A percentile compares a stretch with the other conserved stretches of the same genome.
Evolutionary conservation across 306 rosid genomes (phyloP).

Genomic region (Prosopis cineraria): DNA sequence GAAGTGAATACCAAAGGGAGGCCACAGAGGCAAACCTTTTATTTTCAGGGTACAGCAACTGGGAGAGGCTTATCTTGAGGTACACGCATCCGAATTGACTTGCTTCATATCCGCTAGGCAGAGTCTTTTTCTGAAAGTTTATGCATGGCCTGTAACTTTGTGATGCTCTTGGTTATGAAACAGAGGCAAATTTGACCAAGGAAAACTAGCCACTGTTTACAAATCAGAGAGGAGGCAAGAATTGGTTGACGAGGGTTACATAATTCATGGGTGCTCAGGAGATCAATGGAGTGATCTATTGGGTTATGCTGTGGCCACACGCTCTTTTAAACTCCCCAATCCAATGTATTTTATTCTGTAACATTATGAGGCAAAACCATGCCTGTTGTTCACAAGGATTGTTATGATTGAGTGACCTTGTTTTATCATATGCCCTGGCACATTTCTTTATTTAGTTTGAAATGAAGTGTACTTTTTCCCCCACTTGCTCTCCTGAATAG

Average conservation of each 20-base stretch:
- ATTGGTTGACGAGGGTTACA: conserved; percentile 58
- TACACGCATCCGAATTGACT: conserved; percentile 22
- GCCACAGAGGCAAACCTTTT: conserved; percentile 63
- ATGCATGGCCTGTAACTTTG: background rate
- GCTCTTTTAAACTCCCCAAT: conserved; percentile 90
- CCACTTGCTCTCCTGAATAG: background rate
- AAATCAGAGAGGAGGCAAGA: conserved; percentile 86
- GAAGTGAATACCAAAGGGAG: conserved; percentile 70
- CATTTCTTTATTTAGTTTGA: no score
- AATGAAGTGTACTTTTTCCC: no score
- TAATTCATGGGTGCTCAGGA: conserved; percentile 82
- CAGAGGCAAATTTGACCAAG: conserved; percentile 73
- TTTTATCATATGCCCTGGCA: background rate
- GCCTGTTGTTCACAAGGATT: conserved; percentile 4
- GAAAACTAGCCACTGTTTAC: conserved; percentile 60
- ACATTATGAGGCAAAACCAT: background rate
- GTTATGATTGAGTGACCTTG: background rate
- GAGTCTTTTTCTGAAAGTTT: conserved; percentile 17
- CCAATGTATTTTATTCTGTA: conserved; percentile 76
- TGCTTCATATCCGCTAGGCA: background rate
- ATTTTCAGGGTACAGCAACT: conserved; percentile 53
- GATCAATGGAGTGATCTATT: conserved; percentile 93
- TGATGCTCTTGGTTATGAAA: conserved; percentile 23
- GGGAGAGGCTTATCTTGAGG: conserved; percentile 90
- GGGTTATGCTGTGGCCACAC: conserved; percentile 64